phyloP scores from a whole-genome alignment of 306 rosid species.

The Phaseolus lunatus region DNA sequence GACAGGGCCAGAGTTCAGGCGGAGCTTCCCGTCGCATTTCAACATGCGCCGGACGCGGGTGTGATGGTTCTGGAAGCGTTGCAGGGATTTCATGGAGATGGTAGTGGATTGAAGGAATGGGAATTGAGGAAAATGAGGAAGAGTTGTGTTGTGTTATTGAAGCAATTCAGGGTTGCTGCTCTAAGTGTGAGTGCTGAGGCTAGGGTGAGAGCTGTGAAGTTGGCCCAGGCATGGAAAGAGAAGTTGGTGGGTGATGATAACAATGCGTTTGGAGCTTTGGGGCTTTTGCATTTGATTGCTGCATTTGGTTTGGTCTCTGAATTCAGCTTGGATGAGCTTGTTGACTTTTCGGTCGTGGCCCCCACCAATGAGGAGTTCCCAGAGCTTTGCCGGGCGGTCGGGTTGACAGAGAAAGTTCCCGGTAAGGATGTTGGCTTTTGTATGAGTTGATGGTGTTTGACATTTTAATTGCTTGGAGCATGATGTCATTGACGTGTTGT shows the following conservation, averaged over 20 bases:
- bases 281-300: conserved; percentile 66
- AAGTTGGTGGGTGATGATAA: conserved; percentile 45
- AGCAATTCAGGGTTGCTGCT: conserved; percentile 50
- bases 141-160: conserved; percentile 65
- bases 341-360: conserved; percentile 49
- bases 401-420: conserved; percentile 56
- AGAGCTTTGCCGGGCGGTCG: conserved; percentile 54
- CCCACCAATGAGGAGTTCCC: conserved; percentile 56
- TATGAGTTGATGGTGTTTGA: neutral
- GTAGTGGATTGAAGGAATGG: conserved; percentile 24
- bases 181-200: conserved; percentile 51
- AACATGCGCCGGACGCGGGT: conserved; percentile 58
- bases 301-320: conserved; percentile 64
- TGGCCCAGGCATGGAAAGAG: conserved; percentile 65
- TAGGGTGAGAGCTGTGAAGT: conserved; percentile 58
- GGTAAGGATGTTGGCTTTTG: conserved; percentile 39
- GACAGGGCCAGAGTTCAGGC: conserved; percentile 49
- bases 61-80: conserved; percentile 66
- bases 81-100: conserved; percentile 56
- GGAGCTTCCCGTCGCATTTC: conserved; percentile 64
- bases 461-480: conserved; percentile 17
- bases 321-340: conserved; percentile 62
- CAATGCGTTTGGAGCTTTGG: conserved; percentile 55
- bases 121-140: conserved; percentile 53
- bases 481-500: neutral